phyloP scores from a whole-genome alignment of 1,284 basidiomycete species.

The Microbotryomycetes sp. region DNA sequence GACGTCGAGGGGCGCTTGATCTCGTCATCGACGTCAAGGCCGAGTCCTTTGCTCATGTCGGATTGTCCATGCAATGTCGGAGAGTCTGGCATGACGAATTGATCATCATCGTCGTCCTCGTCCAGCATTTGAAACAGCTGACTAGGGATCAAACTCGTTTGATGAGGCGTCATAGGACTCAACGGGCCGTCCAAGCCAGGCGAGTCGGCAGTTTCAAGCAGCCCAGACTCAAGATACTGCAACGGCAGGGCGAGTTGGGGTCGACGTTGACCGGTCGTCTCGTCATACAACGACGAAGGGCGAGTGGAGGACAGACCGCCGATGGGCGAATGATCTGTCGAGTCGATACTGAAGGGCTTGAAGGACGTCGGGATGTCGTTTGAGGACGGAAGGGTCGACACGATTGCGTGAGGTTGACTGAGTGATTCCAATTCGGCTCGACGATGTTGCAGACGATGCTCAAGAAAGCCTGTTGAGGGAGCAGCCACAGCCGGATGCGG shows the following conservation, averaged over 20 bases:
- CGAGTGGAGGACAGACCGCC: background rate
- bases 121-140: conserved; percentile 39
- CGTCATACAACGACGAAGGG: conserved; percentile 1
- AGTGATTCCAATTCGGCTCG: conserved; percentile 2
- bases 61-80: conserved; percentile 20
- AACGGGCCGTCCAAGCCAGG: conserved; percentile 28
- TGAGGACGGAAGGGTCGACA: conserved; percentile 2
- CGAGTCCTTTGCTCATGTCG: conserved; percentile 24
- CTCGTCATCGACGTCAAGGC: conserved; percentile 17
- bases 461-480: conserved; percentile 33
- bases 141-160: conserved; percentile 36
- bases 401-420: background rate
- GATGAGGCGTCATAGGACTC: conserved; percentile 39
- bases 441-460: conserved; percentile 34
- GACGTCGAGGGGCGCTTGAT: background rate
- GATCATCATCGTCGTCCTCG: conserved; percentile 40
- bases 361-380: conserved; percentile 20
- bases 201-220: conserved; percentile 19
- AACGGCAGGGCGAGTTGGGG: conserved; percentile 26
- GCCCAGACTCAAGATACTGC: conserved; percentile 33
- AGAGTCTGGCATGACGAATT: conserved; percentile 30
- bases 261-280: conserved; percentile 3
- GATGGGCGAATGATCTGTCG: background rate
- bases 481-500: background rate
- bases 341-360: conserved; percentile 29